A percentile compares a stretch with the other conserved stretches of the same genome.
phyloP scores from a whole-genome alignment of 805 yeast species.

The Candida golubevii region DNA sequence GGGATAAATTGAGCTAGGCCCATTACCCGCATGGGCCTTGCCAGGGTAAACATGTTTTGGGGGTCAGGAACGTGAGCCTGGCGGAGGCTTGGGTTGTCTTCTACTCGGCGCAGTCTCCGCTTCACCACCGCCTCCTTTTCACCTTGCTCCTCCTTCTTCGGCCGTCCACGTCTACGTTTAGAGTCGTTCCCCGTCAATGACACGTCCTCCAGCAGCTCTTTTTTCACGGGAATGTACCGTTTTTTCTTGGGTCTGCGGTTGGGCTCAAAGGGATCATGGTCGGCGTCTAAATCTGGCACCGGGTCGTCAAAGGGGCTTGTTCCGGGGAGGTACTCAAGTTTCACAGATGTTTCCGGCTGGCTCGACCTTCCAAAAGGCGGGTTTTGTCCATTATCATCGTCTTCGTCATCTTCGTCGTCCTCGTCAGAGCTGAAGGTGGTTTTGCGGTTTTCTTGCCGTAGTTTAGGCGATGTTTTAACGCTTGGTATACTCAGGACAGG shows the following conservation, averaged over 20 bases:
- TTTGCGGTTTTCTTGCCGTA: constrained; percentile 8
- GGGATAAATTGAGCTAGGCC: constrained; percentile 10
- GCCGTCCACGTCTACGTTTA: constrained; percentile 18
- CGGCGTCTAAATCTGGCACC: background rate
- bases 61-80: constrained; percentile 6
- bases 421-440: constrained; percentile 14
- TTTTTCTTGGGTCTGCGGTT: background rate
- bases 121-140: constrained; percentile 10
- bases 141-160: constrained; percentile 12
- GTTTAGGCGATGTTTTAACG: background rate
- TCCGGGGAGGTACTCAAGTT: background rate
- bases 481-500: background rate
- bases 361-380: background rate
- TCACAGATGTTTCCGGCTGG: background rate
- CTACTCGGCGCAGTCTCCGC: constrained; percentile 14
- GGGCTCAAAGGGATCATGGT: background rate
- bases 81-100: constrained; percentile 13
- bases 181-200: background rate
- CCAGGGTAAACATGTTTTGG: background rate
- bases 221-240: background rate
- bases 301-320: background rate
- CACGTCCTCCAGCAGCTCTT: background rate
- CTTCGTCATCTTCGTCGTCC: constrained; percentile 11
- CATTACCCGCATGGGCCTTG: constrained; percentile 12
- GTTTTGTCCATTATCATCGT: background rate